Base-by-base conservation (phyloP, 768 basidiomycete genomes). In the Cystobasidiopsis lactophilus region DNA sequence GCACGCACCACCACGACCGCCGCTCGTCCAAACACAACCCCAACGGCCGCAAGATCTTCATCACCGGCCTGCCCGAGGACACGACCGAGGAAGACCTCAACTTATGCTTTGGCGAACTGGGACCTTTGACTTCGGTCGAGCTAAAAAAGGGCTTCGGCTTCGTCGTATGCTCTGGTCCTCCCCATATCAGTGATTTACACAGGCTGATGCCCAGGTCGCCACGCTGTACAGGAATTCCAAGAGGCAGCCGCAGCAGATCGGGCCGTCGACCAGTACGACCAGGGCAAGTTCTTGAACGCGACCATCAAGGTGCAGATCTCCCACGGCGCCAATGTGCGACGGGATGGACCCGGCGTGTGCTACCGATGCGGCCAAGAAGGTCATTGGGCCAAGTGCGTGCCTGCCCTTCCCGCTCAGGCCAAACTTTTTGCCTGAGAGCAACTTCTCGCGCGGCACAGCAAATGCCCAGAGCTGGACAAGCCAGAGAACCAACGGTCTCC, bases 71-170 rank as follows among this genome's bases (percentile, higher is more conserved):
- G 14, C 62, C 62, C 11, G 60, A 61, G 9, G 49, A 52, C 40
- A 52, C 62, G 9, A 59, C 61, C 24, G 50, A 58, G 21, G 56
- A 44, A 2, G 62, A 63, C 24, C 40, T 63, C 26, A 50, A 60
- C 27, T 59, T 61, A 40, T 63, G 62, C 53, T 63, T 63, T 46
- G 60, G 62, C 2, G 58, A 61, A 40, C 52, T 63, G 21, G 62
- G 62, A 1, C 49, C 56, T 2, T 50, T 55, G 27, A 56, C 52
- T 35, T 40, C 19, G 33, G 37, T 61, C 45, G 55, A 57, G 31
- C 49, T 57, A 3, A 60, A 59, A 45, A 52, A 52, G 16, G 62
- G 62, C 43, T 63, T 57, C 52, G 62, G 60, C 33, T 63, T 63
- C 31, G 59, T 63, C 19, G 60, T 63, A 33, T 47, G 62, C 55